Base-by-base conservation (phyloP, 1,139 yeast genomes). In the Pichia sp. region DNA sequence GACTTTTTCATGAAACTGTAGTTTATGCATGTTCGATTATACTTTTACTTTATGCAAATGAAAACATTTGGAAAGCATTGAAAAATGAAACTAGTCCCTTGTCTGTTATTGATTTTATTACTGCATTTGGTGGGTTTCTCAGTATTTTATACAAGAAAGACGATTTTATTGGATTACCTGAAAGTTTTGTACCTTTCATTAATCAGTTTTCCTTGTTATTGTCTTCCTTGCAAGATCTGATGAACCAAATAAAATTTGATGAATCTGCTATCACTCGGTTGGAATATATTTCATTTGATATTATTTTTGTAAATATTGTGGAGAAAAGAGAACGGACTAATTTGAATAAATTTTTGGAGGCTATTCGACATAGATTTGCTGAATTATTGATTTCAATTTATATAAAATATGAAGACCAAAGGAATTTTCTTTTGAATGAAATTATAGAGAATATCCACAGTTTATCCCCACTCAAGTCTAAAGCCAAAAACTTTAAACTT, bases 371-470 rank as follows among this genome's bases (percentile, higher is more conserved):
- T 6, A 50, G 60, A 10, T 59, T 63, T 31, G 64, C 73, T 47
- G 55, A 64, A 4, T 52, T 75, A 1, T 45, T 80, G 1, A 51
- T 67, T 1, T 53, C 64, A 1, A 66, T 81, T 8, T 81, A 77
- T 55, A 59, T 64, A 21, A 53, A 53, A 10, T 61, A 69, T 31
- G 60, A 66, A 0, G 70, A 68, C 33, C 93, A 84, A 52, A 64
- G 83, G 41, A 61, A 61, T 1, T 80, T 79, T 52, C 66, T 84
- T 8, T 51, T 83, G 11, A 72, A 72, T 38, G 91, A 84, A 53
- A 54, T 82, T 4, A 52, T 81, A n/a, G 59, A 69, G 3, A 71
- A 71, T 41, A 61, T 77, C 43, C 72, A 69, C 36, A 68, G 64
- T 35, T 54, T 79, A 7, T 72, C 82, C 53, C 64, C 3, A 65